A percentile compares a stretch with the other conserved stretches of the same genome.
Evolutionary conservation across 2,329 filamentous ascomycete species (phyloP).

Genomic region (Fusarium denticulatum): DNA sequence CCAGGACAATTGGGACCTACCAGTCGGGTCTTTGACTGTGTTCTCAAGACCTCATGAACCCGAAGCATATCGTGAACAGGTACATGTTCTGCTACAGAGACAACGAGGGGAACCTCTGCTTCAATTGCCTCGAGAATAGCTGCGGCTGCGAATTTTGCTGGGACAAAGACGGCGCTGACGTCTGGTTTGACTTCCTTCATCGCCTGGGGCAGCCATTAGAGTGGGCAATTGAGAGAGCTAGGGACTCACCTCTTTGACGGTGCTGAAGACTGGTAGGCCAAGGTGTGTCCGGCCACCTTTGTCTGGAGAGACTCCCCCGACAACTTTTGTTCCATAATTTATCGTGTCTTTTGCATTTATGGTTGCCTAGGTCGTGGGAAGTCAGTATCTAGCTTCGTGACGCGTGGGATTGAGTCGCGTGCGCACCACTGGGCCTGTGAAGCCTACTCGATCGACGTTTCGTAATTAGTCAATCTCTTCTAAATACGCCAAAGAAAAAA

Average conservation of each 20-base stretch:
- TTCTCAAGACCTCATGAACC: conserved; percentile 73
- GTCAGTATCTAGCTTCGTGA: not conserved
- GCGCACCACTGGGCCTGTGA: conserved; percentile 51
- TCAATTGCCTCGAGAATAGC: conserved; percentile 81
- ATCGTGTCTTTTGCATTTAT: conserved; percentile 52
- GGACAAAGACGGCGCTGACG: conserved; percentile 78
- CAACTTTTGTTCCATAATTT: conserved; percentile 51
- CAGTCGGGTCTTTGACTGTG: conserved; percentile 76
- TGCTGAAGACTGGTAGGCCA: conserved; percentile 49
- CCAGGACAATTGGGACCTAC: conserved; percentile 86
- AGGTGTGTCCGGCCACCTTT: conserved; percentile 49
- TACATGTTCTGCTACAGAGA: conserved; percentile 83
- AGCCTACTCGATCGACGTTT: conserved; percentile 38
- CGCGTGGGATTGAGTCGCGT: not conserved
- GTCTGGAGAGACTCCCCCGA: conserved; percentile 52
- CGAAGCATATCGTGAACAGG: conserved; percentile 81
- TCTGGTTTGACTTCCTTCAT: conserved; percentile 60
- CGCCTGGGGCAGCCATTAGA: conserved; percentile 40
- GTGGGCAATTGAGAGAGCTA: too few relatives aligned
- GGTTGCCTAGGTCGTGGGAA: conserved; percentile 45
- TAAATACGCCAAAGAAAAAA: not conserved
- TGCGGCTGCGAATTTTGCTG: conserved; percentile 70
- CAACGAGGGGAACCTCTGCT: conserved; percentile 79
- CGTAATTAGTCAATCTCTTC: not conserved
- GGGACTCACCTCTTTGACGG: conserved; percentile 45